Base-by-base conservation (phyloP, 352 stramenopile species). In the Globisporangium echinulatum region DNA sequence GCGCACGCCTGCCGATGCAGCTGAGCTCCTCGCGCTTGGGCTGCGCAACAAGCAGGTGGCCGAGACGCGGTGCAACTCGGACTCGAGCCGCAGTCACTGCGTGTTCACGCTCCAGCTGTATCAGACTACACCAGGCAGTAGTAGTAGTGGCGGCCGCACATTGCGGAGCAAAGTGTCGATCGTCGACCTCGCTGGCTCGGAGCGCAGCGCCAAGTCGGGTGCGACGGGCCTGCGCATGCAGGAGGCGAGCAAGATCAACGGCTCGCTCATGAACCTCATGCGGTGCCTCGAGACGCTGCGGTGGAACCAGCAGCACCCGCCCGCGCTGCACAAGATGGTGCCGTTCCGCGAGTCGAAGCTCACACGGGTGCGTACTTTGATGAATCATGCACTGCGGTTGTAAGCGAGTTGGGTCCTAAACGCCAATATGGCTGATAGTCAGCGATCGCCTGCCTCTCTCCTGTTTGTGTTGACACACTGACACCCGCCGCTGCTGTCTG, bases 241-340 rank as follows among this genome's bases (percentile, higher is more conserved):
- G 56, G 97, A 99, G 72, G 95, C 96, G n/a, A 97, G 92, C 62
- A 90, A 97, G 63, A 99, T 99, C 69, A 99, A 99, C 83, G 87
- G 85, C 15, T 98, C 90, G 17, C 74, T 99, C 5, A 98, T 98
- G 92, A 98, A 97, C 52, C 83, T 99, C 33, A 99, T 98, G 92
- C 85, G 90, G 47, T 99, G 96, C 65, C 77, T 99, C 3, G 90
- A 97, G 58, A 94, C 86, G 17, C 79, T 99, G 74, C 87, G 96
- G 0, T 93, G 81, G 69, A 97, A 98, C 58, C 88, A 97, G 56
- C 81, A 92, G 58, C 82, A 89, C 50, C 80, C 78, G 0, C 67
- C 61, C 1, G 72, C 70, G 43, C 69, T 90, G 36, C 77, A 94
- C 63, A 91, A 95, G 52, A 88, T 98, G 51, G 90, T 99, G n/a